These are phyloP conservation scores for Xylaria grammica DNA, from an alignment of 495 filamentous ascomycete species.

Conservation along the genomic window DNA sequence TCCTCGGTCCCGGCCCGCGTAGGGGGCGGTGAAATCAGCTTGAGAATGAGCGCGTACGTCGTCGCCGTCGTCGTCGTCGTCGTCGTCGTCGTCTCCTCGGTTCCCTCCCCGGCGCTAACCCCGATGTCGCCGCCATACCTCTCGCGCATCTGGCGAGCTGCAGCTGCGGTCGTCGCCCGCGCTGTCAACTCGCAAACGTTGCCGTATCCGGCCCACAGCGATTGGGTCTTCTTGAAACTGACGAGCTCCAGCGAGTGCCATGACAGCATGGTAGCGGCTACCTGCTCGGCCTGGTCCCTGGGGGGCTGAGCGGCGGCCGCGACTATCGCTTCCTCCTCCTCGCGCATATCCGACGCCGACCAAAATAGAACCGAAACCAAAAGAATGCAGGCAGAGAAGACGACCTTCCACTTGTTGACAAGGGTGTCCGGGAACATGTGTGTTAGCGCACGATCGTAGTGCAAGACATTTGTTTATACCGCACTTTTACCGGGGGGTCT, in stretches of 20 bases:
- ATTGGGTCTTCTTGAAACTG: slow-evolving; percentile 36
- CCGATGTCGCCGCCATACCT: slow-evolving; percentile 17
- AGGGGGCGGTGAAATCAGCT: slow-evolving; percentile 42
- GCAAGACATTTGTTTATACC: no score
- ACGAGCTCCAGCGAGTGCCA: slow-evolving; percentile 37
- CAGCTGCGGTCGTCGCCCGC: slow-evolving; percentile 21
- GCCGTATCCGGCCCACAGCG: slow-evolving; percentile 54
- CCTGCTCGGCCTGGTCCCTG: slow-evolving; percentile 25
- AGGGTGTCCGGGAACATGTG: background rate
- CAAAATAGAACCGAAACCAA: slow-evolving; percentile 1
- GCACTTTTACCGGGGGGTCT: no score
- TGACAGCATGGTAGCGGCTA: slow-evolving; percentile 33
- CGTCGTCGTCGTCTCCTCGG: no score
- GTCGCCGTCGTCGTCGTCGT: slow-evolving; percentile 7
- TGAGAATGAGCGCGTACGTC: slow-evolving; percentile 42
- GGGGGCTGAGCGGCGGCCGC: background rate
- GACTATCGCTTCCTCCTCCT: background rate
- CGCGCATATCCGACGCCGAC: background rate
- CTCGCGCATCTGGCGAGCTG: slow-evolving; percentile 24
- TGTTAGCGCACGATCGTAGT: no score
- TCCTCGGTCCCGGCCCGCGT: no score
- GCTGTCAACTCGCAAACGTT: slow-evolving; percentile 47
- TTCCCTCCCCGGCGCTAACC: no score
- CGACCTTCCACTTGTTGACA: background rate
- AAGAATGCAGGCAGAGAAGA: slow-evolving; percentile 5